A percentile compares a stretch with the other conserved stretches of the same genome.
Conservation (phyloP, 257 asterid genomes). For the Salvia hispanica region DNA sequence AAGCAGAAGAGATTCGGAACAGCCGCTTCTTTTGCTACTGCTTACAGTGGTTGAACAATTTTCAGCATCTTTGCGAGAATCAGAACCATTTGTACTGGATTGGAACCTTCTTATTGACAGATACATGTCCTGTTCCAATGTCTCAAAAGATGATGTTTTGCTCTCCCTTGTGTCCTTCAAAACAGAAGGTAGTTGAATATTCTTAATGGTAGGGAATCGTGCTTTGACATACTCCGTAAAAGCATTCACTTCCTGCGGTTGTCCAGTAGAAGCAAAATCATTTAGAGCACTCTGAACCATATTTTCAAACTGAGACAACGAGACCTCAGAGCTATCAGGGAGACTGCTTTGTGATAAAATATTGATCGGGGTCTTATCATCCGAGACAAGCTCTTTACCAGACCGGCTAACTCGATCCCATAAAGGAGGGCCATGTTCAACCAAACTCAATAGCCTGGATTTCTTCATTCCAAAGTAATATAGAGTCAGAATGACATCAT, state of each 20-base stretch:
- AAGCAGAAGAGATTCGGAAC: constrained; percentile 60
- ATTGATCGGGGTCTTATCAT: constrained; percentile 32
- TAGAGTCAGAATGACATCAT: constrained; percentile 31
- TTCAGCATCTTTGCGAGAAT: constrained; percentile 32
- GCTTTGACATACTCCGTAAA: constrained; percentile 59
- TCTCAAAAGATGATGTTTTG: constrained; percentile 46
- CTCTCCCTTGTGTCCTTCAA: constrained; percentile 40
- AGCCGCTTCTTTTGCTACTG: constrained; percentile 14
- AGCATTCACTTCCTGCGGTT: constrained; percentile 61
- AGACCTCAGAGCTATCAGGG: constrained; percentile 40
- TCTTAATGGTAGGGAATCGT: constrained; percentile 64
- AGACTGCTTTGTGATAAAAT: constrained; percentile 40
- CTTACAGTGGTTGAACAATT: constrained; percentile 40
- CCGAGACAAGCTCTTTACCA: constrained; percentile 54
- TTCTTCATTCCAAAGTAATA: constrained; percentile 56
- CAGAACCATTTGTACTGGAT: constrained; percentile 35
- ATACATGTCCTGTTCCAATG: constrained; percentile 68
- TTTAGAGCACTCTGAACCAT: constrained; percentile 66
- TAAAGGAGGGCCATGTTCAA: constrained; percentile 65
- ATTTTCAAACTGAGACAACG: constrained; percentile 54
- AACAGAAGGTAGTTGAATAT: constrained; percentile 48
- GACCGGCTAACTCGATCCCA: constrained; percentile 68
- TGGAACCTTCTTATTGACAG: constrained; percentile 47
- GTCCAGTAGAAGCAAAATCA: constrained; percentile 64
- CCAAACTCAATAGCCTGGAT: constrained; percentile 85